These are phyloP conservation scores for Brassica hybrid DNA, from an alignment of 441 rosid genomes.

Conservation along the genomic window DNA sequence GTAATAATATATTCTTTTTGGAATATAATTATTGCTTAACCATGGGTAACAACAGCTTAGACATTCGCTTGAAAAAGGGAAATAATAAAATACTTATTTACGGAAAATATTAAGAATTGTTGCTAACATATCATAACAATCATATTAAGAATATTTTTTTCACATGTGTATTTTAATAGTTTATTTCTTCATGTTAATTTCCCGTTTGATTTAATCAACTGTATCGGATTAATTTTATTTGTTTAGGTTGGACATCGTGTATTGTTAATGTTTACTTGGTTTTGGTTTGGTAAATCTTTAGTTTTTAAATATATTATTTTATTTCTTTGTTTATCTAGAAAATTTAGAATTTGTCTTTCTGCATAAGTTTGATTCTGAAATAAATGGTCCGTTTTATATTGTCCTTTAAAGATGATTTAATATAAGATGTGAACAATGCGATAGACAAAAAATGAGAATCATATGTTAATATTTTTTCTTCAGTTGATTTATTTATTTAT, in stretches of 20 bases:
- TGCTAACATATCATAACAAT: neutral
- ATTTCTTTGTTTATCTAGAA: neutral
- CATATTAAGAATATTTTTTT: neutral
- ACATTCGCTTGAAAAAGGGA: conserved; percentile 26
- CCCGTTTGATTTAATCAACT: neutral
- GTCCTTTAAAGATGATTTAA: neutral
- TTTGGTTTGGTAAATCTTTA: neutral
- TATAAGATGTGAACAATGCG: neutral
- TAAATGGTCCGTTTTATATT: neutral
- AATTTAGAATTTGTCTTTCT: too few species aligned
- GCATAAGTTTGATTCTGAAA: neutral
- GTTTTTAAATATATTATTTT: neutral
- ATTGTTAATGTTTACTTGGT: neutral
- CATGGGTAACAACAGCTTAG: conserved; percentile 40
- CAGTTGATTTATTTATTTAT: neutral
- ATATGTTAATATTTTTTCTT: neutral
- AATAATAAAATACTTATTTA: conserved; percentile 7
- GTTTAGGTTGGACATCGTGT: neutral
- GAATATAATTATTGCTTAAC: conserved; percentile 22
- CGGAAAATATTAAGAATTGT: conserved; percentile 1
- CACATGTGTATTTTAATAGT: neutral
- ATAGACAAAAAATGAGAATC: neutral
- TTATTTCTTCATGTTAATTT: neutral
- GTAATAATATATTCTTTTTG: conserved; percentile 14
- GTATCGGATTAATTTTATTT: neutral